These are phyloP conservation scores for Phaeosphaeriaceae sp. DNA, from an alignment of 2,329 filamentous ascomycete genomes.

Conservation along the genomic window DNA sequence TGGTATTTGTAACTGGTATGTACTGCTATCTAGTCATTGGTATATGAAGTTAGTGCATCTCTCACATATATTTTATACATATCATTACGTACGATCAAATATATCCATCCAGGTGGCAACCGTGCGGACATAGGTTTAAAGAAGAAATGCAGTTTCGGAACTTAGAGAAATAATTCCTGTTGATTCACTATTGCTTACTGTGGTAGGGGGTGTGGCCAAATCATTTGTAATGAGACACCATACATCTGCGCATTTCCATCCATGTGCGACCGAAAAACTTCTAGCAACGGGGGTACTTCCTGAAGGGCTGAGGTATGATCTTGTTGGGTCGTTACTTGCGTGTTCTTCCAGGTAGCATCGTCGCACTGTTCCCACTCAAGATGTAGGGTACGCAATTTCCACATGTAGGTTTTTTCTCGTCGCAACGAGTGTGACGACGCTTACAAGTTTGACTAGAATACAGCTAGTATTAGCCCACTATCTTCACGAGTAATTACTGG, in stretches of 20 bases:
- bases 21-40: conserved; percentile 26
- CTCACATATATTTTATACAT: neutral
- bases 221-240: conserved; percentile 14
- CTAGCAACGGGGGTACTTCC: conserved; percentile 14
- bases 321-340: conserved; percentile 3
- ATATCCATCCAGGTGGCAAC: conserved; percentile 46
- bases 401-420: conserved; percentile 43
- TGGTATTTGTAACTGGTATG: conserved; percentile 40
- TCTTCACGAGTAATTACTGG: no score
- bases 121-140: conserved; percentile 40
- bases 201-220: conserved; percentile 17
- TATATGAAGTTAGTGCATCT: neutral
- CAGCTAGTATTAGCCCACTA: no score
- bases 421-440: conserved; percentile 42
- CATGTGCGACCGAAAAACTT: conserved; percentile 36
- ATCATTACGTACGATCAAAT: conserved; percentile 12
- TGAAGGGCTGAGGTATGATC: conserved; percentile 1
- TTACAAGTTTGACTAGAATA: conserved; percentile 40
- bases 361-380: conserved; percentile 36
- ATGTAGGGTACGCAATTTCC: conserved; percentile 38
- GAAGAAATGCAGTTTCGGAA: conserved; percentile 39
- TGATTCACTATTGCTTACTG: conserved; percentile 1
- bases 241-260: conserved; percentile 19
- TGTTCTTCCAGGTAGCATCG: conserved; percentile 21
- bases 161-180: conserved; percentile 24